These are phyloP conservation scores for Leccinum disarticulatum DNA, from an alignment of 768 basidiomycete genomes.

Conservation along the genomic window DNA sequence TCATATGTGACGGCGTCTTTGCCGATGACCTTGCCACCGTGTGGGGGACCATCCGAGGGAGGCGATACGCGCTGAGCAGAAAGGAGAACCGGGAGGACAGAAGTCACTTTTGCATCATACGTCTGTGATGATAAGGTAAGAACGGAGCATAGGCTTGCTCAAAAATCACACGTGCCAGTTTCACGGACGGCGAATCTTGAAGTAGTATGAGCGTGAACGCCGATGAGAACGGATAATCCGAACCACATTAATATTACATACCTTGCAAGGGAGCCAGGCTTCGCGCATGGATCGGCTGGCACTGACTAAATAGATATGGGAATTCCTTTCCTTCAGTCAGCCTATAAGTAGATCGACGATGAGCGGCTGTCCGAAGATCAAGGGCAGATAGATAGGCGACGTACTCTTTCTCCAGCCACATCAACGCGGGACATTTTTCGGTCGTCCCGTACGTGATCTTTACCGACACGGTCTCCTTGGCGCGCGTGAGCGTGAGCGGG, in stretches of 20 bases:
- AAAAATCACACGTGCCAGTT: conserved; percentile 56
- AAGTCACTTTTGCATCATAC: conserved; percentile 78
- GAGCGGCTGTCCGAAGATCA: background rate
- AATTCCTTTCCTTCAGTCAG: conserved; percentile 85
- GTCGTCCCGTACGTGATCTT: conserved; percentile 74
- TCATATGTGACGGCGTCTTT: conserved; percentile 71
- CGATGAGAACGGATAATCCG: background rate
- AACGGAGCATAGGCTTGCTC: background rate
- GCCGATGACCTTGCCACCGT: conserved; percentile 73
- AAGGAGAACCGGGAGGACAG: conserved; percentile 82
- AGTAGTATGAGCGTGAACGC: background rate
- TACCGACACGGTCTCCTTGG: conserved; percentile 44
- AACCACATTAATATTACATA: conserved; percentile 15
- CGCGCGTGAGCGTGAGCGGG: conserved; percentile 39
- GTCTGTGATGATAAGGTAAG: conserved; percentile 43
- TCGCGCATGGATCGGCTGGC: conserved; percentile 89
- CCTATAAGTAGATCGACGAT: conserved; percentile 33
- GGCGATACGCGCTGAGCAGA: conserved; percentile 83
- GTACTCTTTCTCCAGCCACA: conserved; percentile 85
- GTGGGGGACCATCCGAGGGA: conserved; percentile 62
- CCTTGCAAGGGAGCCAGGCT: conserved; percentile 80
- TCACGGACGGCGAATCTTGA: conserved; percentile 82
- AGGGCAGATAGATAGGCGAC: background rate
- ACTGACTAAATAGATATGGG: conserved; percentile 90
- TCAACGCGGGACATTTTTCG: conserved; percentile 69